These are phyloP conservation scores for Pseudogymnoascus sp. DNA, from an alignment of 2,329 filamentous ascomycete species.

Conservation along the genomic window DNA sequence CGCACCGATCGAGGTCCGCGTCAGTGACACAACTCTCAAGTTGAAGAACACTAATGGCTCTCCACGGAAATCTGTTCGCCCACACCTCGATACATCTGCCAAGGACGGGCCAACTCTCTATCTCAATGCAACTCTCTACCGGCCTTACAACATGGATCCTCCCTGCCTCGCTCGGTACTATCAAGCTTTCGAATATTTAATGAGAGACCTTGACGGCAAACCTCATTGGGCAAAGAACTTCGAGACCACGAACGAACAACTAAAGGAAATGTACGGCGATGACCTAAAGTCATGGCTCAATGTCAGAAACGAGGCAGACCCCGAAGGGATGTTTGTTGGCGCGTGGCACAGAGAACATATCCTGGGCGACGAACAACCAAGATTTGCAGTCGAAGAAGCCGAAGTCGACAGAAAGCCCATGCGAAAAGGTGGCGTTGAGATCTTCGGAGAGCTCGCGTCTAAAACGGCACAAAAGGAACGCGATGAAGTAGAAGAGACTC, in stretches of 20 bases:
- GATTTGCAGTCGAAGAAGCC: constrained; percentile 23
- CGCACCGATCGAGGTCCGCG: constrained; percentile 85
- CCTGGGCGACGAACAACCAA: constrained; percentile 28
- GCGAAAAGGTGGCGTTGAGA: constrained; percentile 20
- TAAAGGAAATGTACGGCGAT: constrained; percentile 61
- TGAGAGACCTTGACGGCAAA: constrained; percentile 72
- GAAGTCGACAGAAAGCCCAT: constrained; percentile 20
- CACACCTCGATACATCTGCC: constrained; percentile 65
- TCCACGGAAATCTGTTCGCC: constrained; percentile 35
- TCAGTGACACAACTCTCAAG: constrained; percentile 56
- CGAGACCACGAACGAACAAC: constrained; percentile 47
- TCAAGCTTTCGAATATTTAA: constrained; percentile 81
- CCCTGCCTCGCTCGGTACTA: constrained; percentile 73
- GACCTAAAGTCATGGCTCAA: constrained; percentile 57
- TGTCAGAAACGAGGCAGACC: constrained; percentile 63
- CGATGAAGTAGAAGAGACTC: not conserved
- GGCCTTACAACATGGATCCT: constrained; percentile 70
- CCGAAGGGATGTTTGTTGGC: constrained; percentile 79
- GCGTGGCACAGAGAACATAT: constrained; percentile 78
- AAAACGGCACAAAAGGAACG: not conserved
- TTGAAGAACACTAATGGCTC: constrained; percentile 20
- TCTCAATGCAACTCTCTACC: constrained; percentile 82
- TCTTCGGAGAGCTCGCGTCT: constrained; percentile 9
- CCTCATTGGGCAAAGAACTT: constrained; percentile 97
- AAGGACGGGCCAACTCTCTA: constrained; percentile 67